Conservation (phyloP, 1,139 yeast species). For the Blastobotrys raffinosifermentans region DNA sequence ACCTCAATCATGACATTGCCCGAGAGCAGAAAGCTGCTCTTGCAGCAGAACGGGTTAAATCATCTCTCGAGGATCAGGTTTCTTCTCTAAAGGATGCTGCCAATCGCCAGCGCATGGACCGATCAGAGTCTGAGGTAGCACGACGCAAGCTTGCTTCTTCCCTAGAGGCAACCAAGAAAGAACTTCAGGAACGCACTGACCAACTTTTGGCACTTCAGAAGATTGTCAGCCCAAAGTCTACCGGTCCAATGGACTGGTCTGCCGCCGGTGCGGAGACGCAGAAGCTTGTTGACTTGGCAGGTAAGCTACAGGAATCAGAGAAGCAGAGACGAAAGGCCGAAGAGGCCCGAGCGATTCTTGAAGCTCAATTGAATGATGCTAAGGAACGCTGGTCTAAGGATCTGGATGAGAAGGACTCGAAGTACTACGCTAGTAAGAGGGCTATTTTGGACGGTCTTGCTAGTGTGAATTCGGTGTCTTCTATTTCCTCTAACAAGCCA, state of each 20-base stretch:
- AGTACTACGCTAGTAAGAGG: slow-evolving; percentile 23
- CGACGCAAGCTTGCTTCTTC: slow-evolving; percentile 25
- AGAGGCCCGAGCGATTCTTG: slow-evolving; percentile 25
- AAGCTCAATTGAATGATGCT: slow-evolving; percentile 29
- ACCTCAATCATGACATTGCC: slow-evolving; percentile 39
- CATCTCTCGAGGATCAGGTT: slow-evolving; percentile 23
- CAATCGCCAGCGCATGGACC: slow-evolving; percentile 24
- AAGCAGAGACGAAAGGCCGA: slow-evolving; percentile 26
- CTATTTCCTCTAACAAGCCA: slow-evolving; percentile 15
- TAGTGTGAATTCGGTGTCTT: slow-evolving; percentile 12
- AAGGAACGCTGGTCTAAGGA: slow-evolving; percentile 26
- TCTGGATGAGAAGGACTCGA: slow-evolving; percentile 24
- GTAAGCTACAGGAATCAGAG: slow-evolving; percentile 26
- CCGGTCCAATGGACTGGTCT: slow-evolving; percentile 18
- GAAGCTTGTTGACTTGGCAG: slow-evolving; percentile 27
- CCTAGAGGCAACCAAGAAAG: slow-evolving; percentile 23
- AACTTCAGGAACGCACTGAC: slow-evolving; percentile 23
- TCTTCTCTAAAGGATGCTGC: slow-evolving; percentile 20
- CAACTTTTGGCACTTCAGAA: slow-evolving; percentile 27
- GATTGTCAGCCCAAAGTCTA: slow-evolving; percentile 21
- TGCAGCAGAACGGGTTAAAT: slow-evolving; percentile 21
- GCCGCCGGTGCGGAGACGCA: slow-evolving; percentile 16
- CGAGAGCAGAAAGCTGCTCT: slow-evolving; percentile 26
- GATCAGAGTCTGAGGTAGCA: slow-evolving; percentile 28
- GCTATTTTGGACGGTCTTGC: slow-evolving; percentile 25